Evolutionary conservation across 2,329 filamentous ascomycete genomes (phyloP), one percentile per base, ranked within the genome.

Genomic region (Colletotrichum trifolii): DNA sequence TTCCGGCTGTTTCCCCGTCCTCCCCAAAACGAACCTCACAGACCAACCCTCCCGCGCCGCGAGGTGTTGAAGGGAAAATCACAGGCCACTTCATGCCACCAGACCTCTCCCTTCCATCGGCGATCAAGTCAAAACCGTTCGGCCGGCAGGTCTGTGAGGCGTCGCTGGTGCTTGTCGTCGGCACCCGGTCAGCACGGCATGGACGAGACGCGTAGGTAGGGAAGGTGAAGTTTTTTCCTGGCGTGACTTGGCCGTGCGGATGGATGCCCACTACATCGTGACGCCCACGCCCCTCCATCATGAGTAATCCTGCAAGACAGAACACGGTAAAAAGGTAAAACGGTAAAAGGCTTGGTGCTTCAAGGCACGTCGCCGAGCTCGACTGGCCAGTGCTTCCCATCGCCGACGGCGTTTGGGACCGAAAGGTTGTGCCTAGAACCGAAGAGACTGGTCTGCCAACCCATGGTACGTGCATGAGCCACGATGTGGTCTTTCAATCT

Each of bases 91-190:
- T 25, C 25, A 25, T 5, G 25, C 4, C 25, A 5, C 25, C 25
- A 25, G 25, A 25, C 4, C 25, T 25, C 25, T 35, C 43, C 35
- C 15, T 42, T 25, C 11, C 15, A 49, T 60, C 61, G 49, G 50
- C 57, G 52, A 61, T 52, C 42, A 61, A 46, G 25, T 25, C 25
- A 25, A 47, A 52, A 61, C 50, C 36, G 54, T 13, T 40, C 45
- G 39, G 62, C 58, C 50, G 57, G 39, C 56, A 25, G 25, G 25
- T 25, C 25, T 25, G 25, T 25, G 25, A 25, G 25, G 25, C 4
- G 25, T 25, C 25, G 25, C 25, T 25, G 25, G 25, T 25, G 25
- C 4, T 25, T 25, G 25, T 25, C 25, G 25, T 25, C 25, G 25
- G 25, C 25, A 25, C 25, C 25, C 25, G 25, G 25, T 25, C 25